Evolutionary conservation across 2,329 filamentous ascomycete species (phyloP).

Genomic region (Phialophora tarda): DNA sequence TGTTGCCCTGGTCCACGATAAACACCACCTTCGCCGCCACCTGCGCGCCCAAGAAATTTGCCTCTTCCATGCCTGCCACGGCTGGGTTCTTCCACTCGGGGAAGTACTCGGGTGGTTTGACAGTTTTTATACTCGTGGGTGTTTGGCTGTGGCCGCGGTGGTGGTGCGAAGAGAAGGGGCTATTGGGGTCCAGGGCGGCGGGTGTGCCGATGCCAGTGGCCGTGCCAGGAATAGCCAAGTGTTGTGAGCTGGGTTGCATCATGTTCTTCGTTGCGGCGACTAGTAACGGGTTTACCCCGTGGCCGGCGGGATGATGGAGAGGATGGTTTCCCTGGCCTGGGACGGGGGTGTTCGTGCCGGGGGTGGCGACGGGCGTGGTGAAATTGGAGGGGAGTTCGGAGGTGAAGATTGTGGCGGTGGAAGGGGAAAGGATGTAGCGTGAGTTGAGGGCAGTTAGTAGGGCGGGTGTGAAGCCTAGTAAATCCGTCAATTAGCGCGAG

Average conservation of each 20-base stretch:
- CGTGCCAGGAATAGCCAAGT: constrained; percentile 48
- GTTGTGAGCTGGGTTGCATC: constrained; percentile 48
- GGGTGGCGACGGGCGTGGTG: constrained; percentile 87
- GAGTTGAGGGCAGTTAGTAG: constrained; percentile 77
- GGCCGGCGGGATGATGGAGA: constrained; percentile 61
- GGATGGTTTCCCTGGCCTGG: constrained; percentile 53
- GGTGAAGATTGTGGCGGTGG: constrained; percentile 93
- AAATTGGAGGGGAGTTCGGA: constrained; percentile 94
- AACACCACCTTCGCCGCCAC: constrained; percentile 80
- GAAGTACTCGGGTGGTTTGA: constrained; percentile 81
- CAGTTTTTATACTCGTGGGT: constrained; percentile 80
- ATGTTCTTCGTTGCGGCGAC: constrained; percentile 74
- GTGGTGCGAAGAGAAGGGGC: constrained; percentile 47
- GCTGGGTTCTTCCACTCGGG: constrained; percentile 83
- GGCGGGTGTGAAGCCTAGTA: constrained; percentile 82
- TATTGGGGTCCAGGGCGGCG: constrained; percentile 40
- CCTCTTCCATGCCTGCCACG: constrained; percentile 71
- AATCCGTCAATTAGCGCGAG: constrained; percentile 52
- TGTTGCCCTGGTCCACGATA: constrained; percentile 68
- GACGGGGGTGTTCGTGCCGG: constrained; percentile 82
- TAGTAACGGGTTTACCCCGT: constrained; percentile 84
- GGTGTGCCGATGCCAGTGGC: constrained; percentile 28
- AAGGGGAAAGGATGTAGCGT: constrained; percentile 89
- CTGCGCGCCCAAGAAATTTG: constrained; percentile 84
- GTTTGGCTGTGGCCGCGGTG: constrained; percentile 73